A percentile compares a stretch with the other conserved stretches of the same genome.
Evolutionary conservation across 306 rosid species (phyloP).

Genomic region (Astragalus membranaceus): DNA sequence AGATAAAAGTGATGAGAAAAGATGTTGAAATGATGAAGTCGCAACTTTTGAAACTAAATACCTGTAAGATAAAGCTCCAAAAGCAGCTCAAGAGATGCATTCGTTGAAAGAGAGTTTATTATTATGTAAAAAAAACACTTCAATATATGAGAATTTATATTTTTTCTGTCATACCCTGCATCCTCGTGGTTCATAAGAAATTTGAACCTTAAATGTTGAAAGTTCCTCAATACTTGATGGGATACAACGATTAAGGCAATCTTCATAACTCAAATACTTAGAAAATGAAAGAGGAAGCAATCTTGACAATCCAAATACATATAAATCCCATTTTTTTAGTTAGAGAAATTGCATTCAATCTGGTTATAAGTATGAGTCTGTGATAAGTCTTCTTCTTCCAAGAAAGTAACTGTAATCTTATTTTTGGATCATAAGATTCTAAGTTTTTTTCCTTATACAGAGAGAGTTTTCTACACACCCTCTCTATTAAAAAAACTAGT

Average conservation of each 20-base stretch:
- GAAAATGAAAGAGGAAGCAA: too few species aligned
- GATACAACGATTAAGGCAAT: neutral
- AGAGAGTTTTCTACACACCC: too few species aligned
- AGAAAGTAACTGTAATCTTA: too few species aligned
- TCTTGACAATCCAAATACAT: too few species aligned
- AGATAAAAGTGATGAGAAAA: conserved; percentile 48
- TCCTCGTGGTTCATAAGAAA: neutral
- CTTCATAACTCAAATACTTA: neutral
- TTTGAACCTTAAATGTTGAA: neutral
- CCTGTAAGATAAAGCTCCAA: conserved; percentile 56
- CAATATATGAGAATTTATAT: neutral
- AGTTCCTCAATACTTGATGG: neutral
- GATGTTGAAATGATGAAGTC: conserved; percentile 59
- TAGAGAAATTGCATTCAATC: too few species aligned
- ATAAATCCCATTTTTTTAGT: too few species aligned
- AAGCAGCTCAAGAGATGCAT: conserved; percentile 38
- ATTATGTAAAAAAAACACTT: neutral
- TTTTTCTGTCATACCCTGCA: neutral
- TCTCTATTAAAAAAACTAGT: too few species aligned
- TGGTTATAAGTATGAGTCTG: too few species aligned
- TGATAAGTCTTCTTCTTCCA: too few species aligned
- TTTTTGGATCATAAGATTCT: too few species aligned
- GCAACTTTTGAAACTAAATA: conserved; percentile 55
- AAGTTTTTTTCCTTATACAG: too few species aligned
- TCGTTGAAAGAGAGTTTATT: conserved; percentile 17